Conservation (phyloP, 352 stramenopile genomes). For the Phytophthora constricta region DNA sequence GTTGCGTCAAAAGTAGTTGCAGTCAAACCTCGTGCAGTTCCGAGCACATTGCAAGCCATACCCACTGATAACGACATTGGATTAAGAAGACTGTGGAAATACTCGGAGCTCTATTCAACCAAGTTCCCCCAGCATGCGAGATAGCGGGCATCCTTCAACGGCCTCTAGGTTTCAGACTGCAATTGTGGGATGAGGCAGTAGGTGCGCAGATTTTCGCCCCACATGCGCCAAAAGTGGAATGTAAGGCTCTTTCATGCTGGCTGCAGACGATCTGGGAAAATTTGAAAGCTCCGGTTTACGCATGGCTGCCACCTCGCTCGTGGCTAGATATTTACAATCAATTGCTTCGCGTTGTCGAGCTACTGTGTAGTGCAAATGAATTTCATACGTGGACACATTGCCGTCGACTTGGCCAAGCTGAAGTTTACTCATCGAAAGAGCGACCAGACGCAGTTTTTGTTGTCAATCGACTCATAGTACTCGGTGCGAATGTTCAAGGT, state of each 20-base stretch:
- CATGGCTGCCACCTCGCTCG: too few relatives aligned
- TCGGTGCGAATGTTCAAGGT: conserved; percentile 22
- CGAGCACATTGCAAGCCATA: neutral
- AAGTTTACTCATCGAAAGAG: neutral
- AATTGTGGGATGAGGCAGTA: too few relatives aligned
- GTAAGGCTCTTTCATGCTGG: too few relatives aligned
- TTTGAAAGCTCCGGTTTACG: too few relatives aligned
- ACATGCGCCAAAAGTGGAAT: too few relatives aligned
- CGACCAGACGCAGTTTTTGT: neutral
- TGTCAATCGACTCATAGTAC: conserved; percentile 8
- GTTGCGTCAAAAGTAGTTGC: neutral
- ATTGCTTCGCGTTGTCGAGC: neutral
- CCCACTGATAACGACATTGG: neutral
- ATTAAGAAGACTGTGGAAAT: neutral
- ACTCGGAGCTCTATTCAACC: neutral
- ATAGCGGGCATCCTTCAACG: neutral
- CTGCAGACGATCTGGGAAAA: too few relatives aligned
- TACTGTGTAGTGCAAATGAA: neutral
- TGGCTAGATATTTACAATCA: neutral
- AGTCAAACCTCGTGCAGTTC: neutral
- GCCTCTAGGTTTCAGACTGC: neutral
- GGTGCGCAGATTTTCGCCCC: too few relatives aligned
- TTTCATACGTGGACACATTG: neutral
- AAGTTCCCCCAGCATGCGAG: neutral
- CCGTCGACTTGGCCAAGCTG: neutral